Conservation (phyloP, 257 asterid genomes). For the Solanum lignicaule region DNA sequence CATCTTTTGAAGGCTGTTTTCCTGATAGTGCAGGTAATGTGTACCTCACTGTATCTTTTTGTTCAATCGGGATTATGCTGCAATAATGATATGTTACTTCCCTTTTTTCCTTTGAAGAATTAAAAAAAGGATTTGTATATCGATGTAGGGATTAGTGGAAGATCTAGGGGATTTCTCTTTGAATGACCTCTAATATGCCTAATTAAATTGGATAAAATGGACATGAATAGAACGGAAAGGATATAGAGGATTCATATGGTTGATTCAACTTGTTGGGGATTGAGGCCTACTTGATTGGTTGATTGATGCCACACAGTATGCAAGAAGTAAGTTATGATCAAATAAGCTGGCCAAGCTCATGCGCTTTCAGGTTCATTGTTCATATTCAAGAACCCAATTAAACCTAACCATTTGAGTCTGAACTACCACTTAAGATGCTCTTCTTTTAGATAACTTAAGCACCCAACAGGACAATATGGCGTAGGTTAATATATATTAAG, state of each 20-base stretch:
- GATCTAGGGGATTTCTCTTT: neutral
- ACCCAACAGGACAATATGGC: neutral
- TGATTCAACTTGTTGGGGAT: neutral
- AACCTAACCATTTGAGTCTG: neutral
- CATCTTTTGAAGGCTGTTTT: slow-evolving; percentile 82
- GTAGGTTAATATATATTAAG: too few species aligned
- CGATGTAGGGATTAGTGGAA: neutral
- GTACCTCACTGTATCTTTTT: slow-evolving; percentile 15
- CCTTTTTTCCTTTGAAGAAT: neutral
- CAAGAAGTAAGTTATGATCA: neutral
- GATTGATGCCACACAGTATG: neutral
- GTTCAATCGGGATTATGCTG: neutral
- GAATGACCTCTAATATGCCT: neutral
- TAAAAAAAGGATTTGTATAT: neutral
- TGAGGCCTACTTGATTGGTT: neutral
- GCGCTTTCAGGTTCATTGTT: neutral
- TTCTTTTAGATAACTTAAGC: neutral
- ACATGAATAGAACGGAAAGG: neutral
- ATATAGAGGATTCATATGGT: neutral
- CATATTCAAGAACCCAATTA: neutral
- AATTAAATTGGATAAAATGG: neutral
- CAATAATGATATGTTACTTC: neutral
- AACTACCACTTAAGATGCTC: neutral
- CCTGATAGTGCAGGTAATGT: slow-evolving; percentile 88
- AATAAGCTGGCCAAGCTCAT: neutral